Evolutionary conservation across 2,329 filamentous ascomycete genomes (phyloP), one percentile per base, ranked within the genome.

Genomic region (Lecanoromycetidae sp.): DNA sequence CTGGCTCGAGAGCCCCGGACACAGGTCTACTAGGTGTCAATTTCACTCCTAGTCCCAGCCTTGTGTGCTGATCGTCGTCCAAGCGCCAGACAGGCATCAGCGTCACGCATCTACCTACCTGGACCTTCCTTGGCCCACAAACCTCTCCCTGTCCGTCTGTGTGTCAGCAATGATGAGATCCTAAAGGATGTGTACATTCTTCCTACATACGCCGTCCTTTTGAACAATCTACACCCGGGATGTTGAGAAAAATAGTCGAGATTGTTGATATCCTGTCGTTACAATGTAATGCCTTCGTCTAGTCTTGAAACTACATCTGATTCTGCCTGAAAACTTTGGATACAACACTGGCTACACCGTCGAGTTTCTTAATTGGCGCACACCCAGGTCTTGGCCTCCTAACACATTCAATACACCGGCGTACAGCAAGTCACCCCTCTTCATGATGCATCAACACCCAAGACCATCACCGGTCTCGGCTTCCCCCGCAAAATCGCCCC

Each of bases 391-490:
- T 10, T 40, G 17, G 25, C 13, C 25, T n/a, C 15, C n/a, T 8
- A 17, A 19, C 38, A 10, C 35, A 22, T 9, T 13, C 38, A 30
- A 30, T 10, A 15, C 13, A 12, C 25, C 20, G 19, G 25, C 6
- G 12, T n/a, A 34, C 17, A 33, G n/a, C n/a, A n/a, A n/a, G n/a
- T n/a, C n/a, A n/a, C n/a, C 4, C 34, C 13, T 12, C 22, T n/a
- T 9, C 27, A 33, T 12, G 33, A 95, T 95, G 88, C 87, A 95
- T 76, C 88, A 94, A 68, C 85, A 88, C 67, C 81, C 84, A 57
- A 80, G 88, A 58, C 76, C 80, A 53, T 76, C 82, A 55, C 82
- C 84, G 55, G 75, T 80, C 63, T 75, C 79, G 59, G 75, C 82
- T 52, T 87, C 85, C 52, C 80, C 86, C 52, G 80, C 81, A 57